Conservation (phyloP, 2,329 filamentous ascomycete genomes). For the Fusarium sp. region DNA sequence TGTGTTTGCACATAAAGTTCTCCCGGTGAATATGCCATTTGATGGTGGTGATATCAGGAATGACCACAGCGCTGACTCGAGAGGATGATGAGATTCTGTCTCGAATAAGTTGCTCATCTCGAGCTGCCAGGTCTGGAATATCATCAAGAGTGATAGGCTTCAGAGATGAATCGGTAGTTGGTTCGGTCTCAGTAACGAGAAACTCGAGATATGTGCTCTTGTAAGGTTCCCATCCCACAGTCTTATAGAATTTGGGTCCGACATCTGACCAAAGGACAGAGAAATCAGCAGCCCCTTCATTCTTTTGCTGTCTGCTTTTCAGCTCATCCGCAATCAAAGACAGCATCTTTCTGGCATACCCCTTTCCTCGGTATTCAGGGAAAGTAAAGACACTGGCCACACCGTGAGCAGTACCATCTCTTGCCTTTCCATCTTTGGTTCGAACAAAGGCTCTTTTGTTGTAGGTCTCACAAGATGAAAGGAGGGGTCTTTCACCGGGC, state of each 20-base stretch:
- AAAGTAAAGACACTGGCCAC: slow-evolving; percentile 85
- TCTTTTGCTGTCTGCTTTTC: slow-evolving; percentile 39
- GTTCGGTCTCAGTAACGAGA: slow-evolving; percentile 47
- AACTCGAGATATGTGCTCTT: slow-evolving; percentile 79
- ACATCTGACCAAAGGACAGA: slow-evolving; percentile 90
- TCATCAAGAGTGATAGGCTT: slow-evolving; percentile 68
- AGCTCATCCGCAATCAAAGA: slow-evolving; percentile 67
- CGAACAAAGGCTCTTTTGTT: slow-evolving; percentile 68
- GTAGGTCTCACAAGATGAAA: slow-evolving; percentile 73
- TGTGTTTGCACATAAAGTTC: slow-evolving; percentile 76
- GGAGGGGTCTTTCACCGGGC: slow-evolving; percentile 62
- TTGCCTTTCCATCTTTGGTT: slow-evolving; percentile 48
- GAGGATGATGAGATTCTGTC: slow-evolving; percentile 57
- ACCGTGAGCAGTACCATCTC: slow-evolving; percentile 75
- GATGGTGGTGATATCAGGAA: slow-evolving; percentile 49
- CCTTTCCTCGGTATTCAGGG: slow-evolving; percentile 72
- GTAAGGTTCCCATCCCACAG: slow-evolving; percentile 80
- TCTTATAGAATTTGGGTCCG: slow-evolving; percentile 83
- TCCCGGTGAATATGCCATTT: slow-evolving; percentile 79
- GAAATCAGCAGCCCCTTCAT: slow-evolving; percentile 63
- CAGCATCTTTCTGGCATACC: slow-evolving; percentile 84
- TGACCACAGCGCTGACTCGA: slow-evolving; percentile 50
- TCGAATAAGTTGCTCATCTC: slow-evolving; percentile 73
- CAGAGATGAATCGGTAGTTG: slow-evolving; percentile 45
- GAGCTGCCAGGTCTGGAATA: slow-evolving; percentile 69